Evolutionary conservation across 345 rosid genomes (phyloP), one percentile per base, ranked within the genome.

Genomic region (Turritis glabra): DNA sequence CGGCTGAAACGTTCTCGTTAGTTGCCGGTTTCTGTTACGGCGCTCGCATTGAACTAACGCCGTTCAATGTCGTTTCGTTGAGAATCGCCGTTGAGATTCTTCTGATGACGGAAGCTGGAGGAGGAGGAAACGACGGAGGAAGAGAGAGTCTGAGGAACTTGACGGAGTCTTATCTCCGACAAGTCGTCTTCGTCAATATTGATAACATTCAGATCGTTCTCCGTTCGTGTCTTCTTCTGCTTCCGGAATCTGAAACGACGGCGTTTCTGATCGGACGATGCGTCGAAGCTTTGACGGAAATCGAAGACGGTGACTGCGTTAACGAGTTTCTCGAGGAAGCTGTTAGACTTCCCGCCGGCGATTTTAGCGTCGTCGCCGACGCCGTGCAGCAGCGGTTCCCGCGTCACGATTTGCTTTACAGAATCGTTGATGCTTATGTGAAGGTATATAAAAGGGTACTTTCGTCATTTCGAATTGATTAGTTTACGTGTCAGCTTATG

Each of bases 171-270:
- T 87, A 88, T 80, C 90, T 93, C 83, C 75, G 79, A 11, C 87
- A 81, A 32, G 76, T 82, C 33, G 79, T 87, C 25, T 40, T 82
- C 60, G 74, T 74, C 25, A 82, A 73, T 30, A 64, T 26, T 37
- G 91, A 88, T 62, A 79, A 81, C 67, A 83, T 82, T 13, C 38
- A 40, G 47, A 70, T 82, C 14, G 87, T 89, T 69, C 83, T 93
- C 78, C 84, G 89, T 4, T 83, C 94, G 8, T 82, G 96, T 58
- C 43, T 93, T 25, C 38, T 54, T 15, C 63, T 83, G 80, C 89
- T 93, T 8, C 97, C 96, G 0, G 97, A 93, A 73, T 87, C 94
- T 1, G 97, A 93, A 62, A 87, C 97, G 73, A 52, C 75, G 44
- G 89, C 86, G 69, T 79, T 56, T 57, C 47, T 89, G 0, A 44